Evolutionary conservation across 139 green algal species (phyloP).

Genomic region (Chlorella sorokiniana): DNA sequence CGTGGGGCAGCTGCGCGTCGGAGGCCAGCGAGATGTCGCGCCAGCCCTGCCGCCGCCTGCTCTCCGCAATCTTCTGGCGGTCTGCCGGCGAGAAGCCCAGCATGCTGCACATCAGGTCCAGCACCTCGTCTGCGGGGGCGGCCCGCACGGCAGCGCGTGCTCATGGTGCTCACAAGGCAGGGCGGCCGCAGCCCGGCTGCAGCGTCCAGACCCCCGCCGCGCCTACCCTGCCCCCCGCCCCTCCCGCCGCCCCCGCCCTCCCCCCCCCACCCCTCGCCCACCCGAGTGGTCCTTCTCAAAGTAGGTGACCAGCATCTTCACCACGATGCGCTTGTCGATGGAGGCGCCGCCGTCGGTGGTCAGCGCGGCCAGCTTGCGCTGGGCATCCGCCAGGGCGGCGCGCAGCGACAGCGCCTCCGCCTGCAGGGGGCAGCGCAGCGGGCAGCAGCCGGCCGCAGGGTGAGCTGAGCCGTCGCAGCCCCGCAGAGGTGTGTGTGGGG

Average conservation of each 20-base stretch:
- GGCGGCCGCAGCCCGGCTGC: too few relatives aligned
- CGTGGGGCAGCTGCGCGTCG: conserved; percentile 2
- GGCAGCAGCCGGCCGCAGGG: too few relatives aligned
- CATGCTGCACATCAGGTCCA: conserved; percentile 40
- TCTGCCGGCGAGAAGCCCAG: conserved; percentile 44
- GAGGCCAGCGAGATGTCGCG: conserved; percentile 4
- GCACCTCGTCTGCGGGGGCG: conserved; percentile 20
- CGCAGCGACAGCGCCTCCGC: conserved; percentile 22
- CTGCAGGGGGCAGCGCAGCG: too few relatives aligned
- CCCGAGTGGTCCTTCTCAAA: conserved; percentile 30
- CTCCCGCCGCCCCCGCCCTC: background rate
- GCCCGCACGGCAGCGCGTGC: background rate
- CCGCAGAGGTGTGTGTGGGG: too few relatives aligned
- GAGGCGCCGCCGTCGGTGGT: conserved; percentile 29
- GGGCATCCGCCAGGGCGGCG: conserved; percentile 16
- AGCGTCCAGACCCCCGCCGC: too few relatives aligned
- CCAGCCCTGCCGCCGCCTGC: conserved; percentile 17
- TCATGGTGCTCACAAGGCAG: background rate
- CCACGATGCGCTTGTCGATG: conserved; percentile 48
- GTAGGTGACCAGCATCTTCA: conserved; percentile 44
- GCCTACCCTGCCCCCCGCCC: background rate
- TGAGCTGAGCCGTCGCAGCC: too few relatives aligned
- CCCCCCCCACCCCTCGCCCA: background rate
- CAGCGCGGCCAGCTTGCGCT: conserved; percentile 27
- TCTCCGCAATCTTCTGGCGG: conserved; percentile 12